phyloP scores from a whole-genome alignment of 2,329 filamentous ascomycete genomes.

The Coniella vitis region DNA sequence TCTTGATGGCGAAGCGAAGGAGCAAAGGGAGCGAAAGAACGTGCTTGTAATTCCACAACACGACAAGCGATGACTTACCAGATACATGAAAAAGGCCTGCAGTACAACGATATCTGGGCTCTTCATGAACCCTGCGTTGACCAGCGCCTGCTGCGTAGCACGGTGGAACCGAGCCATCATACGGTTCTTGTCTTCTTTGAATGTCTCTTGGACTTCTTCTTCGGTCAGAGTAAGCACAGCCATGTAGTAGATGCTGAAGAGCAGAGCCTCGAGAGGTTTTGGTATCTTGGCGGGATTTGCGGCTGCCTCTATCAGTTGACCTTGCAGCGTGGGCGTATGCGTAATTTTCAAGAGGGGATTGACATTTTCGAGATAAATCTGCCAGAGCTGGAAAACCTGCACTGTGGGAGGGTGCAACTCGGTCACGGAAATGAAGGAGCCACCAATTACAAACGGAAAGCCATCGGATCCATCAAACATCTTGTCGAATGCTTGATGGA shows the following conservation, averaged over 20 bases:
- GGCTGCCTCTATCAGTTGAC: slow-evolving; percentile 56
- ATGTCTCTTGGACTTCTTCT: slow-evolving; percentile 41
- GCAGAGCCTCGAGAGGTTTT: slow-evolving; percentile 55
- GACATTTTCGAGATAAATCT: slow-evolving; percentile 62
- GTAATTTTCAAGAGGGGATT: slow-evolving; percentile 63
- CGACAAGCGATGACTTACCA: slow-evolving; percentile 38
- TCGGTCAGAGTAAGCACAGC: slow-evolving; percentile 53
- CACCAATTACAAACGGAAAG: slow-evolving; percentile 51
- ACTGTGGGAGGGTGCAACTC: slow-evolving; percentile 47
- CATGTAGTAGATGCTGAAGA: slow-evolving; percentile 60
- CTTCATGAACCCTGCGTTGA: slow-evolving; percentile 60
- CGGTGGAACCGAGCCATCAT: slow-evolving; percentile 48
- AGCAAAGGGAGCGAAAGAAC: no score
- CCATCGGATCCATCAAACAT: slow-evolving; percentile 51
- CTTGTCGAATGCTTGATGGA: slow-evolving; percentile 52
- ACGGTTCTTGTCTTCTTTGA: slow-evolving; percentile 45
- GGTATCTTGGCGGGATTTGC: slow-evolving; percentile 47
- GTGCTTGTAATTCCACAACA: no score
- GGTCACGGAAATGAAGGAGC: slow-evolving; percentile 34
- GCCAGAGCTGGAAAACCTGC: slow-evolving; percentile 60
- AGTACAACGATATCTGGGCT: slow-evolving; percentile 58
- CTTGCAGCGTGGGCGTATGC: slow-evolving; percentile 59
- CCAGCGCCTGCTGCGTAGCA: slow-evolving; percentile 57
- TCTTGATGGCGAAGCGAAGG: no score
- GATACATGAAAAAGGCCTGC: slow-evolving; percentile 61